Base-by-base conservation (phyloP, 1,284 basidiomycete species). In the Trichosporon sp. region DNA sequence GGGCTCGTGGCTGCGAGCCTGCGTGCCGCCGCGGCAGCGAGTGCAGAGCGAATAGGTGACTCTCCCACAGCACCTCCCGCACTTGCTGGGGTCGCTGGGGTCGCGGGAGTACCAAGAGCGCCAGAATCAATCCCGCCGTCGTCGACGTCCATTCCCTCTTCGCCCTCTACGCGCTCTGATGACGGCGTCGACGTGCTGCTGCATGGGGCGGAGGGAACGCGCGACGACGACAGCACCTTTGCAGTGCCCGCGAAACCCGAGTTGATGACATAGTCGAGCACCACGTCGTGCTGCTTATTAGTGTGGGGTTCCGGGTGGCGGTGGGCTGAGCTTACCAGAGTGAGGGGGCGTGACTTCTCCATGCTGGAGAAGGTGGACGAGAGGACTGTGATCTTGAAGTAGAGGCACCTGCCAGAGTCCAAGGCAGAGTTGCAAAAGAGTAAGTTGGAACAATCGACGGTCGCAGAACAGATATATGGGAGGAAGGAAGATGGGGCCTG, bases 181-280 rank as follows among this genome's bases (percentile, higher is more conserved):
- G 69, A 48, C 12, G 69, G 65, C 21, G 71, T 65, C 21, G 71
- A 31, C 6, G 38, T 10, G 4, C 35, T 31, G 21, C 65, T 51
- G 51, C 66, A 46, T 11, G 59, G 40, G 21, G 66, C 68, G 14
- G 71, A 70, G 6, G 65, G 14, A 31, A 67, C 14, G 43, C 54
- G 32, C 32, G 59, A 14, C 59, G 69, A 14, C 4, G 73, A 68
- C 0, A 83, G 76, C 12, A 76, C 71, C 16, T 69, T 69, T 4
- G 80, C 81, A 0, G 81, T 83, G 11, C 75, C 75, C 32, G 79
- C 65, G 67, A 79, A 81, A 6, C 78, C 81, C 31, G 76, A 73
- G 51, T 77, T 78, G 59, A 74, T 73, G 66, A 83, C 70, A 66
- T 83, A 83, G 70, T 83, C 79, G n/a, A 81, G 69, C 21, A 83